Evolutionary conservation across 495 filamentous ascomycete genomes (phyloP).

Genomic region (Ramalina peruviana): DNA sequence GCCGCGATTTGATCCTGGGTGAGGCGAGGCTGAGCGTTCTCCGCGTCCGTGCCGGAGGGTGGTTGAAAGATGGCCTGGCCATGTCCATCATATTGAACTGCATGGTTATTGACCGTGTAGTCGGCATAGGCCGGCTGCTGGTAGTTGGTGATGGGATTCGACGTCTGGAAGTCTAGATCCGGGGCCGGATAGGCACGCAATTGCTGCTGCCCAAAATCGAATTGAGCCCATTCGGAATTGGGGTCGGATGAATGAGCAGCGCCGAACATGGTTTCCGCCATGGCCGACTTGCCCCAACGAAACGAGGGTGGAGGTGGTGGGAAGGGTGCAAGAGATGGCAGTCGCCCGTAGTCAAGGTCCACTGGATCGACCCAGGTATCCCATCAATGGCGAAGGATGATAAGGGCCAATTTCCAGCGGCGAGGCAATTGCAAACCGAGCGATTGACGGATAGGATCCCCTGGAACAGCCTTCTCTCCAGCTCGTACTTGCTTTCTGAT

Average conservation of each 20-base stretch:
- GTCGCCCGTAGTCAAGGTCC: too few species aligned
- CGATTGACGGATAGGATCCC: too few species aligned
- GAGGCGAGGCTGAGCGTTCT: slow-evolving; percentile 49
- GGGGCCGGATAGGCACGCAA: neutral
- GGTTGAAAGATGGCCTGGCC: neutral
- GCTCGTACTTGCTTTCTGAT: too few species aligned
- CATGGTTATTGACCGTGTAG: neutral
- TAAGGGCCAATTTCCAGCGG: too few species aligned
- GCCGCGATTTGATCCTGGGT: slow-evolving; percentile 73
- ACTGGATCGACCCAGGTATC: too few species aligned
- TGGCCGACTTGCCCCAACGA: neutral
- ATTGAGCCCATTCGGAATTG: slow-evolving; percentile 3
- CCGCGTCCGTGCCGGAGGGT: slow-evolving; percentile 8
- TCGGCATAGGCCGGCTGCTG: neutral
- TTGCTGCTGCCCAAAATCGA: neutral
- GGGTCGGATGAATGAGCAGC: neutral
- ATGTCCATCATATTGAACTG: neutral
- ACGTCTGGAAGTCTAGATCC: neutral
- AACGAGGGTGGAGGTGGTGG: neutral
- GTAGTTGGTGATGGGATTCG: neutral
- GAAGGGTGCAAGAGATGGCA: too few species aligned
- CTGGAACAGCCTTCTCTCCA: too few species aligned
- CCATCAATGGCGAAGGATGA: too few species aligned
- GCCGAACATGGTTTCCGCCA: neutral
- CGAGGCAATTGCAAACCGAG: too few species aligned